Evolutionary conservation across 129 eudicot species (phyloP).

Genomic region (Ambrosia artemisiifolia): DNA sequence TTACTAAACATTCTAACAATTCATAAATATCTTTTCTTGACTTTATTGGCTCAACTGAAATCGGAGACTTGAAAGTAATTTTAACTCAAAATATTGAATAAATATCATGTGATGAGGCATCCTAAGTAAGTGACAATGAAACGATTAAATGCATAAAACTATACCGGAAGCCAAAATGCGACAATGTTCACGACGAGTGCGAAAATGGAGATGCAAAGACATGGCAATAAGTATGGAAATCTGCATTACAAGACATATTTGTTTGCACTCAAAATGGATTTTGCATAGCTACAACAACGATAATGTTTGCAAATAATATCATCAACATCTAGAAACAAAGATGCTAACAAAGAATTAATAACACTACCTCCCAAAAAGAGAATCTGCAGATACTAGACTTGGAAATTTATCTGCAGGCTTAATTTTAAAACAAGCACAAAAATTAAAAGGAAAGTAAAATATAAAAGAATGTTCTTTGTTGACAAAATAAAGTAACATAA

Average conservation of each 20-base stretch:
- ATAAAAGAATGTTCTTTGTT: not conserved
- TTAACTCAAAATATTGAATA: not conserved
- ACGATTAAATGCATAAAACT: constrained; percentile 8
- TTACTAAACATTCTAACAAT: constrained; percentile 1
- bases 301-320: constrained; percentile 5
- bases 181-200: constrained; percentile 54
- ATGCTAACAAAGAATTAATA: not conserved
- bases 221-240: constrained; percentile 90
- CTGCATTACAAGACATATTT: constrained; percentile 41
- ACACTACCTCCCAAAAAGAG: constrained; percentile 80
- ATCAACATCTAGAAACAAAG: not conserved
- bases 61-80: not conserved
- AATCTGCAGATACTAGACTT: constrained; percentile 55
- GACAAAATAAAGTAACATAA: not conserved
- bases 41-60: not conserved
- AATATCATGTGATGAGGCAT: constrained; percentile 16
- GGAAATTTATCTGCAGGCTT: constrained; percentile 98
- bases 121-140: not conserved
- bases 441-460: not conserved
- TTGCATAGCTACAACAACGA: not conserved
- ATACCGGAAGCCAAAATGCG: constrained; percentile 79
- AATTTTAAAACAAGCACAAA: not conserved
- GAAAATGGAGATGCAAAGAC: constrained; percentile 59
- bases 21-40: not conserved
- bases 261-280: not conserved